phyloP scores from a whole-genome alignment of 805 yeast species.

The Clavispora carvajalis region DNA sequence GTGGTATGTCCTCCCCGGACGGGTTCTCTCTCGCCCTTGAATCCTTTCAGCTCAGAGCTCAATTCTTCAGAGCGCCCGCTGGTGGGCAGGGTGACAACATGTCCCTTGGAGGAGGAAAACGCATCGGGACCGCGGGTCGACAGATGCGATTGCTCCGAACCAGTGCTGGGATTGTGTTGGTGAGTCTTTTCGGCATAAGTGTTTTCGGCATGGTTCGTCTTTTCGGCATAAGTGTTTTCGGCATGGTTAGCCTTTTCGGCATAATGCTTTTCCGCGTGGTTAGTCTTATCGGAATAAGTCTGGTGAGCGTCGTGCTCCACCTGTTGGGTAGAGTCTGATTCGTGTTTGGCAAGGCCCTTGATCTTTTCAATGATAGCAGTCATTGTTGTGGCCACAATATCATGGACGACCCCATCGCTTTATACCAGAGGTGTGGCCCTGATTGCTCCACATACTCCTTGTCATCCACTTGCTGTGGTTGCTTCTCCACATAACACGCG shows the following conservation, averaged over 20 bases:
- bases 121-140: not conserved
- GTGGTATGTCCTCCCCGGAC: not conserved
- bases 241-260: slow-evolving; percentile 4
- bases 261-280: slow-evolving; percentile 9
- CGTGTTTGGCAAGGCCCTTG: not conserved
- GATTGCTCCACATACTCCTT: no score
- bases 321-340: not conserved
- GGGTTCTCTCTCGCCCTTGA: not conserved
- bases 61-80: not conserved
- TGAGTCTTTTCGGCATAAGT: not conserved
- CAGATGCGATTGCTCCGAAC: not conserved
- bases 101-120: not conserved
- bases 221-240: slow-evolving; percentile 1
- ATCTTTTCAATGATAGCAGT: not conserved
- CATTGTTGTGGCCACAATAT: not conserved
- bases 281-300: no score
- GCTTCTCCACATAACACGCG: not conserved
- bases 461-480: not conserved
- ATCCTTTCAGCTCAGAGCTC: not conserved
- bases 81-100: not conserved
- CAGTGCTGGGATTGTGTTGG: not conserved
- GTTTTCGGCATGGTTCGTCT: slow-evolving; percentile 12
- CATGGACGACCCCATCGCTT: not conserved
- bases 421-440: no score
- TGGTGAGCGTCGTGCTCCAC: no score